A percentile compares a stretch with the other conserved stretches of the same genome.
These are phyloP conservation scores for Akanthomyces muscarius DNA, from an alignment of 2,329 filamentous ascomycete species.

Conservation along the genomic window DNA sequence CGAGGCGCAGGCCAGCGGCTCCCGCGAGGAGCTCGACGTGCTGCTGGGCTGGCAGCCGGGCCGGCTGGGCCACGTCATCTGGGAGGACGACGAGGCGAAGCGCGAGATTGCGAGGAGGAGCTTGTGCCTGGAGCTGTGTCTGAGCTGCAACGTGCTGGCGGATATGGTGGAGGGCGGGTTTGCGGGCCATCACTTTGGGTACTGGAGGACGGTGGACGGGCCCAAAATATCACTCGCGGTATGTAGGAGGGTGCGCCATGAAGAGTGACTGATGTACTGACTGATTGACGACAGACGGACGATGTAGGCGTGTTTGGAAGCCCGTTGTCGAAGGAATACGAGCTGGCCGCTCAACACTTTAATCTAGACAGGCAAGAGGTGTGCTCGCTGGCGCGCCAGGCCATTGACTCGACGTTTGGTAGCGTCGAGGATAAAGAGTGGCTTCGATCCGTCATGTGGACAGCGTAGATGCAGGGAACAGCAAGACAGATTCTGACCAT, in stretches of 20 bases:
- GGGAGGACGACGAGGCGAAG: constrained; percentile 60
- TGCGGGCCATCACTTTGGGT: constrained; percentile 71
- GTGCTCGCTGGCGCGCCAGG: constrained; percentile 54
- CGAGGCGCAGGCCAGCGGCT: constrained; percentile 57
- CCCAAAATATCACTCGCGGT: constrained; percentile 65
- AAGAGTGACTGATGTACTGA: background rate
- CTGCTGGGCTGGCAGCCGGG: constrained; percentile 64
- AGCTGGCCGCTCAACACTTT: constrained; percentile 69
- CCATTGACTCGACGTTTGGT: constrained; percentile 64
- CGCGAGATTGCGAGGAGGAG: constrained; percentile 46
- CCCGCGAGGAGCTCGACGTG: constrained; percentile 56
- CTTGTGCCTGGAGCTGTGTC: constrained; percentile 69
- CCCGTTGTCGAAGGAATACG: constrained; percentile 71
- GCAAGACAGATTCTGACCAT: background rate
- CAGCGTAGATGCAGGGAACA: background rate
- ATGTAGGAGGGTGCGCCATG: constrained; percentile 34
- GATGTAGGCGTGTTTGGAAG: constrained; percentile 81
- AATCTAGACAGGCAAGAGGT: constrained; percentile 44
- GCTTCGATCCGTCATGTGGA: constrained; percentile 50
- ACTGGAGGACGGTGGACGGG: constrained; percentile 59
- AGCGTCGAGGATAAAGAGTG: constrained; percentile 57
- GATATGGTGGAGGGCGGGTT: constrained; percentile 65
- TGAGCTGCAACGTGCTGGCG: constrained; percentile 77
- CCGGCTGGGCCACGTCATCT: constrained; percentile 74
- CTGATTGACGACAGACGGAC: constrained; percentile 58